phyloP scores from a whole-genome alignment of 2,329 filamentous ascomycete genomes.

The Penicillium brevicompactum region DNA sequence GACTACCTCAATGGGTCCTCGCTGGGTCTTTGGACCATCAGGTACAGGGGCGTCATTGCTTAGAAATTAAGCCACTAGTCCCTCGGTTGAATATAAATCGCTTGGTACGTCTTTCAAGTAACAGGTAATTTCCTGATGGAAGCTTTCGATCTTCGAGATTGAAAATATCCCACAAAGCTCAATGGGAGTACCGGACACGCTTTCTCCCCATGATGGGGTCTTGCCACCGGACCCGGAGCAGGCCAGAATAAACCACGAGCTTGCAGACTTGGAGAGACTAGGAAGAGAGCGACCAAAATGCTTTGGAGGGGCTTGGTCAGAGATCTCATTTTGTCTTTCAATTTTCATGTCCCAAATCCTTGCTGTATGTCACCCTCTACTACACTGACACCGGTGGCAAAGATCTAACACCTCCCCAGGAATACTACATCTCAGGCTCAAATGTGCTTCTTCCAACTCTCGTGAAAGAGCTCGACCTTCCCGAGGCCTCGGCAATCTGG shows the following conservation, averaged over 20 bases:
- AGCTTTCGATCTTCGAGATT: not conserved
- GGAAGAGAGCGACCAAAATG: slow-evolving; percentile 63
- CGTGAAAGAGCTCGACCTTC: slow-evolving; percentile 63
- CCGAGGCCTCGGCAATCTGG: slow-evolving; percentile 63
- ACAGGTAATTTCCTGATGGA: not conserved
- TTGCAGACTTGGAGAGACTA: slow-evolving; percentile 56
- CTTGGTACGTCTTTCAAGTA: not conserved
- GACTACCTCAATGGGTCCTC: not conserved
- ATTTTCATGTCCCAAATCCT: slow-evolving; percentile 66
- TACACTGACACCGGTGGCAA: not conserved
- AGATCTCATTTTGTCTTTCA: slow-evolving; percentile 64
- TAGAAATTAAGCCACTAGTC: slow-evolving; percentile 5
- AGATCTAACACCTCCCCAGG: slow-evolving; percentile 41
- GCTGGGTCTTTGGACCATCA: not conserved
- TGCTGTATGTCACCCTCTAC: slow-evolving; percentile 44
- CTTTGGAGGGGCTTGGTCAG: slow-evolving; percentile 57
- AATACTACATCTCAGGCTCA: slow-evolving; percentile 79
- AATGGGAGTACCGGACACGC: slow-evolving; percentile 1
- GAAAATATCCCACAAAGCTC: not conserved
- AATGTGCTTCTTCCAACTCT: slow-evolving; percentile 68
- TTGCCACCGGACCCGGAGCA: slow-evolving; percentile 1
- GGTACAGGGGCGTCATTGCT: slow-evolving; percentile 5
- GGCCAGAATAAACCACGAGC: slow-evolving; percentile 4
- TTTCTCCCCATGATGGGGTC: not conserved
- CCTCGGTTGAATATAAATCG: not conserved